Evolutionary conservation across 2,329 filamentous ascomycete genomes (phyloP).

Genomic region (Fusarium pseudoanthophilum): DNA sequence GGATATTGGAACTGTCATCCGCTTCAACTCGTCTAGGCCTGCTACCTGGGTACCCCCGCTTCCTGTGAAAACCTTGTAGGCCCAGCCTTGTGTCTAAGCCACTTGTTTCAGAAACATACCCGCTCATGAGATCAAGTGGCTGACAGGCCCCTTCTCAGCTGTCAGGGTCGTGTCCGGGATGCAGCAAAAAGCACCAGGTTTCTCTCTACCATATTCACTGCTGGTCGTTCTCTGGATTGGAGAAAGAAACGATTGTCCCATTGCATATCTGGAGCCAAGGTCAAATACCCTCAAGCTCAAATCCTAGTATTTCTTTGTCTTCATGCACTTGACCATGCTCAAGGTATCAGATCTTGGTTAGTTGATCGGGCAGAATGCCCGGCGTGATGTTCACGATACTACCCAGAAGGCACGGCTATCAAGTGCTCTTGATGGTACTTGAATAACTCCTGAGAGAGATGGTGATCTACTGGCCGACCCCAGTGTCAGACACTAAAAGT

Average conservation of each 20-base stretch:
- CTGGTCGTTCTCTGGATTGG: slow-evolving; percentile 8
- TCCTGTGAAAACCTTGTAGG: slow-evolving; percentile 9
- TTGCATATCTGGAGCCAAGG: not conserved
- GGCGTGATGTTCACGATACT: not conserved
- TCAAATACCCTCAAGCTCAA: not conserved
- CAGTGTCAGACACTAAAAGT: slow-evolving; percentile 20
- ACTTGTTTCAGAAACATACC: slow-evolving; percentile 42
- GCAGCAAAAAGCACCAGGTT: slow-evolving; percentile 25
- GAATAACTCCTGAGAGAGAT: not conserved
- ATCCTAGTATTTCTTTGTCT: not conserved
- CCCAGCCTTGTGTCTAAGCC: slow-evolving; percentile 38
- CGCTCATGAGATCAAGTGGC: slow-evolving; percentile 36
- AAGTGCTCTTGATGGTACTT: slow-evolving; percentile 13
- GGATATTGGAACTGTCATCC: slow-evolving; percentile 28
- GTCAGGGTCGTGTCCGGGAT: slow-evolving; percentile 25
- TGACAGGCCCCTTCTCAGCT: slow-evolving; percentile 22
- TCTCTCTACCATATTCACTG: slow-evolving; percentile 34
- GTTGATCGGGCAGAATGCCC: not conserved
- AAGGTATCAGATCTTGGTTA: not conserved
- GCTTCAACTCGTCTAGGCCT: slow-evolving; percentile 19
- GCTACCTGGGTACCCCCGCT: slow-evolving; percentile 20
- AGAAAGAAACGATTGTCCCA: not conserved
- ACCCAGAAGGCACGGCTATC: not conserved
- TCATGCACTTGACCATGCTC: not conserved
- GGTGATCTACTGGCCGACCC: slow-evolving; percentile 8